Percentiles rank a stretch among this genome's conserved stretches.
phyloP scores from a whole-genome alignment of 371 early-diverging fungal genomes.

The Fennellomyces sp. region DNA sequence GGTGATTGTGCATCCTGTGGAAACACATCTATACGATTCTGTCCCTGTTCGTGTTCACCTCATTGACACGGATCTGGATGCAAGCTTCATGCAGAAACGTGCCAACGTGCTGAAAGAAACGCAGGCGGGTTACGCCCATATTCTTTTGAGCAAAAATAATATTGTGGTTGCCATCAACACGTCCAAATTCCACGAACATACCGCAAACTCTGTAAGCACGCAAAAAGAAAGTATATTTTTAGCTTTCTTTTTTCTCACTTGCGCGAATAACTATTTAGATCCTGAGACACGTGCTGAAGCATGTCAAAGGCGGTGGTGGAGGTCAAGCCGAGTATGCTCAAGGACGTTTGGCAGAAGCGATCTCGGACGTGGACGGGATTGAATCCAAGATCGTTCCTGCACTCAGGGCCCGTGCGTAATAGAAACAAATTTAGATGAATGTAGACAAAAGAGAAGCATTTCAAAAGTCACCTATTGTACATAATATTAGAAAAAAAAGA shows the following conservation, averaged over 20 bases:
- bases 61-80: conserved; percentile 54
- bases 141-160: conserved; percentile 53
- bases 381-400: conserved; percentile 35
- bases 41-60: conserved; percentile 50
- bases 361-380: conserved; percentile 21
- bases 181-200: conserved; percentile 36
- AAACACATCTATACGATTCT: conserved; percentile 29
- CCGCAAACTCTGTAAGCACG: conserved; percentile 50
- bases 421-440: background rate
- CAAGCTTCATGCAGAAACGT: conserved; percentile 52
- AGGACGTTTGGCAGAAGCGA: conserved; percentile 34
- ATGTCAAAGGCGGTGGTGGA: conserved; percentile 49
- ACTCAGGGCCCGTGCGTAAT: conserved; percentile 4
- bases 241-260: background rate
- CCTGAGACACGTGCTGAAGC: conserved; percentile 43
- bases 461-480: background rate
- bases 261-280: conserved; percentile 19
- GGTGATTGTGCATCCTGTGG: conserved; percentile 17
- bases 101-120: conserved; percentile 54
- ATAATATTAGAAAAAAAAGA: background rate
- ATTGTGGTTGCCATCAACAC: conserved; percentile 54
- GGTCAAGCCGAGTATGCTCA: conserved; percentile 53
- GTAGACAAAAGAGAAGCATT: background rate
- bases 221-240: too few species aligned
- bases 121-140: conserved; percentile 44